Evolutionary conservation across 2,329 filamentous ascomycete species (phyloP).

Genomic region (Colletotrichum sp.): DNA sequence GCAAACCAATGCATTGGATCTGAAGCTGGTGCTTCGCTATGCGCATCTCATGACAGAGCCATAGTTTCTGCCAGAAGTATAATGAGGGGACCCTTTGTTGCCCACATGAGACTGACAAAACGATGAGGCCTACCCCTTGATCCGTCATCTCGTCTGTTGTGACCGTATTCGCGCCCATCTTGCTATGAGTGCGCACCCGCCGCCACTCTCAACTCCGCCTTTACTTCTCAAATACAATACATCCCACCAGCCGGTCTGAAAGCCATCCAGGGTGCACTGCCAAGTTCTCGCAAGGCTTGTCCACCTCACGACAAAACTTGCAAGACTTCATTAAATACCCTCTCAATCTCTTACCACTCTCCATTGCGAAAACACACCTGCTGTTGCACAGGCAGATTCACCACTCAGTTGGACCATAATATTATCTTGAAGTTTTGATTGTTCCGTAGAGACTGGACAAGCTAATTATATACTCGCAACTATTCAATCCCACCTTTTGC

Average conservation of each 20-base stretch:
- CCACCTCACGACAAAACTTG: background rate
- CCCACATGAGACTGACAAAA: background rate
- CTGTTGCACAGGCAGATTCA: background rate
- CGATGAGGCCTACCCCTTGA: background rate
- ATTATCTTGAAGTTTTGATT: background rate
- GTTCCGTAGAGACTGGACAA: background rate
- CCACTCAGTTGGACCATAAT: background rate
- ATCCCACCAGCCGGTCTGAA: too few species aligned
- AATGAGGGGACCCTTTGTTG: background rate
- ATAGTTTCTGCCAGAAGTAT: background rate
- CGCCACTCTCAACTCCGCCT: background rate
- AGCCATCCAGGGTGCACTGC: too few species aligned
- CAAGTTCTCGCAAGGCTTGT: background rate
- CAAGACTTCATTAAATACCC: background rate
- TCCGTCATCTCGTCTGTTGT: background rate
- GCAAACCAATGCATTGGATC: too few species aligned
- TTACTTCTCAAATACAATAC: background rate
- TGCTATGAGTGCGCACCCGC: fast-evolving
- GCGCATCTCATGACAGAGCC: background rate
- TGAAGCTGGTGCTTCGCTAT: too few species aligned
- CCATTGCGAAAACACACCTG: background rate
- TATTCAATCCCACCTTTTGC: background rate
- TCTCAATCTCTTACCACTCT: background rate
- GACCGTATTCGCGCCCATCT: background rate
- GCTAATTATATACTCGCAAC: background rate